Conservation (phyloP, 202 grass and related monocot species). For the Sporobolus alterniflorus region DNA sequence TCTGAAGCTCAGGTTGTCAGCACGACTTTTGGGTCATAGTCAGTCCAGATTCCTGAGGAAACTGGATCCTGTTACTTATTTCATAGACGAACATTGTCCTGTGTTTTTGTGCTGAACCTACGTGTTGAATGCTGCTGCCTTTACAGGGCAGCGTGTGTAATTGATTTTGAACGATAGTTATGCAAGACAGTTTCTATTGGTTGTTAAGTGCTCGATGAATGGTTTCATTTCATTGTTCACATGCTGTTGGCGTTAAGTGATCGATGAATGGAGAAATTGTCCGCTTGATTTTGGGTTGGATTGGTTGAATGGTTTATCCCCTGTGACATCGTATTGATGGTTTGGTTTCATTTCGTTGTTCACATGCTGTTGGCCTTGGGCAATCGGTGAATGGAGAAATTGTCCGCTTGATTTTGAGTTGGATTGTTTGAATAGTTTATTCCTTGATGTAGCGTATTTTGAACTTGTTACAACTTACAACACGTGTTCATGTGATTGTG, state of each 20-base stretch:
- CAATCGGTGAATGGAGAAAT: background rate
- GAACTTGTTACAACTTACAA: no score
- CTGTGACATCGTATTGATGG: background rate
- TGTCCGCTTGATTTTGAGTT: background rate
- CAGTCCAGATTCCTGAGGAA: constrained; percentile 17
- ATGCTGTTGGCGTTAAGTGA: background rate
- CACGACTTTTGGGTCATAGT: background rate
- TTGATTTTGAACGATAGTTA: background rate
- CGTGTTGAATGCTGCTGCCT: background rate
- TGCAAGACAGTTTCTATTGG: background rate
- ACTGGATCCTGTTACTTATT: background rate
- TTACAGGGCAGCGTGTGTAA: background rate
- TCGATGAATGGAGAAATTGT: background rate
- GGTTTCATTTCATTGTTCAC: background rate
- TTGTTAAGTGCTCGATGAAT: background rate
- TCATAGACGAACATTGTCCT: constrained; percentile 7
- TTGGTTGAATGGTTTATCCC: background rate
- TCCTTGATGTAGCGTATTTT: no score
- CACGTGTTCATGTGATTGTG: no score
- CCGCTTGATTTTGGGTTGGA: background rate
- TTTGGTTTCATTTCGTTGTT: background rate
- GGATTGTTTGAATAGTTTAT: no score
- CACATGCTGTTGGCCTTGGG: background rate
- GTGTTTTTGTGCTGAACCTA: background rate
- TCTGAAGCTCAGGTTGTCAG: constrained; percentile 37